These are phyloP conservation scores for Avena eriantha DNA, from an alignment of 176 grass and related monocot genomes.

Conservation along the genomic window DNA sequence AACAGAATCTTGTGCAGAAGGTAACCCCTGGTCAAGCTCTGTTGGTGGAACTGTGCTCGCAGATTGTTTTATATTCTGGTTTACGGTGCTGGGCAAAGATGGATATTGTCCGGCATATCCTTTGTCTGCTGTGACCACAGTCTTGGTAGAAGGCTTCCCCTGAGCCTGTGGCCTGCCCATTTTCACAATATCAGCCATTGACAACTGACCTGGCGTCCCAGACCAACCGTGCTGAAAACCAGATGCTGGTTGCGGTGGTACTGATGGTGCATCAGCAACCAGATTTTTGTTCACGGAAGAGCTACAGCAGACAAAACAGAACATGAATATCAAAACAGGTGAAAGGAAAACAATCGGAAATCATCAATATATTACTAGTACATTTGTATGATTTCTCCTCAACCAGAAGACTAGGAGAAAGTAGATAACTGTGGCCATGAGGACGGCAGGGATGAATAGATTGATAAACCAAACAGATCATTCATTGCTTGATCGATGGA, in stretches of 20 bases:
- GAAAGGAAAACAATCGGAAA: conserved; percentile 21
- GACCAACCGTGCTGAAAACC: conserved; percentile 80
- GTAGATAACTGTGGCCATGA: neutral
- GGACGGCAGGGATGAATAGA: neutral
- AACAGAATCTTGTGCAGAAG: conserved; percentile 53
- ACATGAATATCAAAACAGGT: conserved; percentile 39
- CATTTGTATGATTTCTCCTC: neutral
- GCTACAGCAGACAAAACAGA: conserved; percentile 45
- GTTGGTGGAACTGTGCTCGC: conserved; percentile 40
- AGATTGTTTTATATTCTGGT: conserved; percentile 61
- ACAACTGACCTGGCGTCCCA: conserved; percentile 75
- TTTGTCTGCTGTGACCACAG: conserved; percentile 57
- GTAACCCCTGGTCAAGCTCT: conserved; percentile 55
- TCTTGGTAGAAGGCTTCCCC: conserved; percentile 53
- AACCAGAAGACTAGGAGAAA: neutral
- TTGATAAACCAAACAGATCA: conserved; percentile 4
- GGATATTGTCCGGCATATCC: conserved; percentile 74
- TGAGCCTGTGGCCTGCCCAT: conserved; percentile 83
- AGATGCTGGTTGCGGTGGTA: conserved; percentile 64
- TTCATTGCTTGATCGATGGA: conserved; percentile 11
- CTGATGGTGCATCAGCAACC: conserved; percentile 58
- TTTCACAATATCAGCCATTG: conserved; percentile 98
- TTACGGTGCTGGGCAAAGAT: conserved; percentile 51
- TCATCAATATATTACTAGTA: neutral
- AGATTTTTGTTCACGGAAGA: conserved; percentile 51